A percentile compares a stretch with the other conserved stretches of the same genome.
phyloP scores from a whole-genome alignment of 2,329 filamentous ascomycete species.

The Alternaria gansuensis region DNA sequence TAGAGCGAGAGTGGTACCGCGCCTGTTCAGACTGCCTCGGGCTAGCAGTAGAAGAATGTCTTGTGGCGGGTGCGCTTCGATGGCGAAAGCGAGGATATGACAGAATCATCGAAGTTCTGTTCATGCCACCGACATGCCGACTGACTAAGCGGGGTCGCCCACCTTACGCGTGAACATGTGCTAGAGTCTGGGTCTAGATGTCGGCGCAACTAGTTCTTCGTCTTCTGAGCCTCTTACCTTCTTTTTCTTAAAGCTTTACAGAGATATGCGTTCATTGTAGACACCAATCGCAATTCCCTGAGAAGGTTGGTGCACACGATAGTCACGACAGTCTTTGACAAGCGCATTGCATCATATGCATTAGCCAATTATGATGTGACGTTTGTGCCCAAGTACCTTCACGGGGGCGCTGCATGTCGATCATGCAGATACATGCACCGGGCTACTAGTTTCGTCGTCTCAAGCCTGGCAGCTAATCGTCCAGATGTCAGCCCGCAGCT shows the following conservation, averaged over 20 bases:
- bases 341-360: background rate
- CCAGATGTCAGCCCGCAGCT: background rate
- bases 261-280: background rate
- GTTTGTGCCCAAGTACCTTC: background rate
- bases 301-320: background rate
- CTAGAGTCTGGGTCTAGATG: background rate
- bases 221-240: background rate
- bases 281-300: background rate
- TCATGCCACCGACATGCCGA: slow-evolving; percentile 19
- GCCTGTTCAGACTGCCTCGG: slow-evolving; percentile 29
- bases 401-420: background rate
- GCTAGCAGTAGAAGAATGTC: slow-evolving; percentile 18
- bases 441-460: background rate
- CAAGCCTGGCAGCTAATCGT: background rate
- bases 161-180: slow-evolving; percentile 9
- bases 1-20: slow-evolving; percentile 1
- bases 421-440: slow-evolving; percentile 1
- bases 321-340: background rate
- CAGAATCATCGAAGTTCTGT: slow-evolving; percentile 28
- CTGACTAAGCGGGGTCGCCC: slow-evolving; percentile 22
- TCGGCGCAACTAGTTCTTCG: background rate
- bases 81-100: slow-evolving; percentile 30
- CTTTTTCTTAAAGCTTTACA: background rate
- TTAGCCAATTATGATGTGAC: background rate
- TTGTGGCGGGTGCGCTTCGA: slow-evolving; percentile 28